A percentile compares a stretch with the other conserved stretches of the same genome.
Evolutionary conservation across 257 asterid genomes (phyloP).

Genomic region (Solanum chilense): DNA sequence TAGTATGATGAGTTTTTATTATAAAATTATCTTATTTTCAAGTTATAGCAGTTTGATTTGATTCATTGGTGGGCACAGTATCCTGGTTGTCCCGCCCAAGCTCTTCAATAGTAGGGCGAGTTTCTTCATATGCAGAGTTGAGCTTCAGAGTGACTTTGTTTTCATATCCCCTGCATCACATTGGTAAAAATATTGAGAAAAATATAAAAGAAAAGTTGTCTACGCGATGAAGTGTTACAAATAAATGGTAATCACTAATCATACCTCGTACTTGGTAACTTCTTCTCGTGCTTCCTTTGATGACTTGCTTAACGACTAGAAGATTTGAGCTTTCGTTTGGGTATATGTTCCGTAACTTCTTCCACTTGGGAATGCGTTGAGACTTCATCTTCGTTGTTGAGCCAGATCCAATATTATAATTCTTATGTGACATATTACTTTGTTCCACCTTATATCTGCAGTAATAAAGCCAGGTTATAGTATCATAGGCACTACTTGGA

Average conservation of each 20-base stretch:
- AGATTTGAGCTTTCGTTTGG: background rate
- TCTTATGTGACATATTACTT: conserved; percentile 44
- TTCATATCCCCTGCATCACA: conserved; percentile 47
- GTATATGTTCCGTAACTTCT: background rate
- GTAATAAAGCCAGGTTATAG: background rate
- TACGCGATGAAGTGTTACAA: background rate
- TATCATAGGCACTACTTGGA: background rate
- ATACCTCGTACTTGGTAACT: conserved; percentile 55
- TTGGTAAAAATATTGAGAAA: background rate
- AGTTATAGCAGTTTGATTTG: conserved; percentile 38
- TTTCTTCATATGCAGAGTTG: conserved; percentile 35
- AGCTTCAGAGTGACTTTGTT: conserved; percentile 40
- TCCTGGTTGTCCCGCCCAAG: conserved; percentile 78
- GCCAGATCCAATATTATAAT: conserved; percentile 35
- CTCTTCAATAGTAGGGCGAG: conserved; percentile 9
- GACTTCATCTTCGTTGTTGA: conserved; percentile 46
- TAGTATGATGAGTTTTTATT: too few relatives aligned
- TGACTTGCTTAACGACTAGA: conserved; percentile 35
- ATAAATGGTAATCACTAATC: background rate
- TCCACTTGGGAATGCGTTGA: conserved; percentile 27
- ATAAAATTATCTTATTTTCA: too few relatives aligned
- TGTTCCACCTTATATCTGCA: conserved; percentile 71
- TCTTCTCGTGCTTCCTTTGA: conserved; percentile 67
- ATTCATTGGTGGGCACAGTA: conserved; percentile 66
- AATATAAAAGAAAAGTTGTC: background rate